phyloP scores from a whole-genome alignment of 192 early-diverging fungal genomes.

The Chytriomyces sp. region DNA sequence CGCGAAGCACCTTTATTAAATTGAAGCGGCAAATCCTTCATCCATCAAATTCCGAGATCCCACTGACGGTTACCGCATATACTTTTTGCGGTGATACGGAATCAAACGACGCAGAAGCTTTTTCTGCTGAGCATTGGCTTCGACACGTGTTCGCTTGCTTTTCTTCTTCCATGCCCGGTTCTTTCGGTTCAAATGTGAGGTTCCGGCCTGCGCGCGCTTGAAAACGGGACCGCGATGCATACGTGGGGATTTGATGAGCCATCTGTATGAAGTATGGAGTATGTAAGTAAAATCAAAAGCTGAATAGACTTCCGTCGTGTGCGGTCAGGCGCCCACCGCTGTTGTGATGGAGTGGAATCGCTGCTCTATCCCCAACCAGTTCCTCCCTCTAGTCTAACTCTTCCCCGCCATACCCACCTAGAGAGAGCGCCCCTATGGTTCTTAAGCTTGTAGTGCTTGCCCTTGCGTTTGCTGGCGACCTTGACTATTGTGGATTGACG shows the following conservation, averaged over 20 bases:
- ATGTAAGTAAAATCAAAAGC: no score
- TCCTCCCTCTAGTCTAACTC: no score
- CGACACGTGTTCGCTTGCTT: slow-evolving; percentile 42
- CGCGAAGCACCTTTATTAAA: no score
- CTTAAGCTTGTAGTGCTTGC: slow-evolving; percentile 56
- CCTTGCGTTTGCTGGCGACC: slow-evolving; percentile 50
- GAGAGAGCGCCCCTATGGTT: slow-evolving; percentile 51
- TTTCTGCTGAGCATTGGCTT: slow-evolving; percentile 39
- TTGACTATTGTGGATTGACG: no score
- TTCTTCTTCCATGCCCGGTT: slow-evolving; percentile 46
- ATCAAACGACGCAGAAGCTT: slow-evolving; percentile 43
- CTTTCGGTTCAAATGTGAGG: slow-evolving; percentile 50
- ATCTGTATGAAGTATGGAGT: no score
- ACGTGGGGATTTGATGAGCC: slow-evolving; percentile 43
- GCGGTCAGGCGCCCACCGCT: no score
- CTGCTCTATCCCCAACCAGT: no score
- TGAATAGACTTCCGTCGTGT: no score
- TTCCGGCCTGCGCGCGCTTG: slow-evolving; percentile 51
- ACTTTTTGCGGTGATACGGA: slow-evolving; percentile 53
- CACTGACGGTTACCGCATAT: slow-evolving; percentile 50
- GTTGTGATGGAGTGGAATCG: no score
- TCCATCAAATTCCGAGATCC: no score
- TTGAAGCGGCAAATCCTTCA: no score
- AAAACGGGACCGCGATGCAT: slow-evolving; percentile 36
- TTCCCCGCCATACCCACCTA: slow-evolving; percentile 45